Evolutionary conservation across 441 rosid species (phyloP).

Genomic region (Populus tomentosa): DNA sequence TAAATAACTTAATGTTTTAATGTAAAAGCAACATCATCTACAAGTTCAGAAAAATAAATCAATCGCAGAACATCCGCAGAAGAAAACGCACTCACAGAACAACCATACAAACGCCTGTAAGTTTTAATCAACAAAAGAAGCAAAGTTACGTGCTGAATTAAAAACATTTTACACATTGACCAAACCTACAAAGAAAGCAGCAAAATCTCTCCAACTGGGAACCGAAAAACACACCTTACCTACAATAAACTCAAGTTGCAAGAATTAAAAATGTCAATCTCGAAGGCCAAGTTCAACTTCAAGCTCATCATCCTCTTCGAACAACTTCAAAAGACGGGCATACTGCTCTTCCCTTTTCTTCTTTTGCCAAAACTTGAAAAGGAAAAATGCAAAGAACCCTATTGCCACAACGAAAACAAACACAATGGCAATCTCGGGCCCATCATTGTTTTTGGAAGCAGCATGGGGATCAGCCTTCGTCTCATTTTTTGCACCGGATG

Average conservation of each 20-base stretch:
- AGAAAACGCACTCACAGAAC: not conserved
- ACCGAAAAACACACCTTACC: conserved; percentile 22
- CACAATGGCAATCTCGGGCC: conserved; percentile 47
- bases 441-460: conserved; percentile 39
- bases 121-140: not conserved
- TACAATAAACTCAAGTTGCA: conserved; percentile 12
- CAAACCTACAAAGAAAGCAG: not conserved
- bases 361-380: conserved; percentile 88
- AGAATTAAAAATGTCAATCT: conserved; percentile 40
- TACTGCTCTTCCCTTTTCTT: conserved; percentile 97
- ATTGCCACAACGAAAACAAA: conserved; percentile 47
- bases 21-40: no score
- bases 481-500: conserved; percentile 38
- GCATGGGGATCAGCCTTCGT: conserved; percentile 36
- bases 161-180: not conserved
- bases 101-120: not conserved
- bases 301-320: conserved; percentile 97
- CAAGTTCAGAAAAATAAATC: not conserved
- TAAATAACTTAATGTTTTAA: not conserved
- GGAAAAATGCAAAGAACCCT: conserved; percentile 53
- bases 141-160: not conserved
- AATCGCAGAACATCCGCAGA: not conserved
- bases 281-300: conserved; percentile 97
- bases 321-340: conserved; percentile 86
- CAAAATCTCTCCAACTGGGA: not conserved